These are phyloP conservation scores for Komagataella populi DNA, from an alignment of 805 yeast genomes.

Conservation along the genomic window DNA sequence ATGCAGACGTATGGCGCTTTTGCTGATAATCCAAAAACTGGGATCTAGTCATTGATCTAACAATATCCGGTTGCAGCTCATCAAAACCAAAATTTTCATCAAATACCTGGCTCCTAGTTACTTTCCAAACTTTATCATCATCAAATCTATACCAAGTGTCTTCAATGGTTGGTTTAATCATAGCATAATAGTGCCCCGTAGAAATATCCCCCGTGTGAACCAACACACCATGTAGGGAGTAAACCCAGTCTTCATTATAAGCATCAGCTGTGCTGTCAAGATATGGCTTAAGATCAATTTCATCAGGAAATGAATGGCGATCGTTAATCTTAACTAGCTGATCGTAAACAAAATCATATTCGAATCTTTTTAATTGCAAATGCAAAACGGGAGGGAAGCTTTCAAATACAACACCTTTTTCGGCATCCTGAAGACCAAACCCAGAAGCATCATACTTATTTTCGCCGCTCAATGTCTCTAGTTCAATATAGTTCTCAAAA, in stretches of 20 bases:
- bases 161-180: slow-evolving; percentile 66
- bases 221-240: slow-evolving; percentile 82
- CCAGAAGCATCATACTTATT: slow-evolving; percentile 91
- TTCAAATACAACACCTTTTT: slow-evolving; percentile 88
- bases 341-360: slow-evolving; percentile 84
- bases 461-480: slow-evolving; percentile 85
- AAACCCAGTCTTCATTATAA: slow-evolving; percentile 51
- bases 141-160: slow-evolving; percentile 86
- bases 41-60: slow-evolving; percentile 36
- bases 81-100: slow-evolving; percentile 88
- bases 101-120: slow-evolving; percentile 71
- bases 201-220: slow-evolving; percentile 95
- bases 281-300: slow-evolving; percentile 68
- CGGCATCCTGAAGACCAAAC: slow-evolving; percentile 87
- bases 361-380: slow-evolving; percentile 86
- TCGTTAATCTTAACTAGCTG: slow-evolving; percentile 86
- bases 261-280: slow-evolving; percentile 42
- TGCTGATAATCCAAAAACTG: slow-evolving; percentile 53
- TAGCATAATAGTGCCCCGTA: slow-evolving; percentile 92
- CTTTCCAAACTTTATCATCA: slow-evolving; percentile 89
- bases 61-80: slow-evolving; percentile 31
- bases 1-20: slow-evolving; percentile 85
- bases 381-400: slow-evolving; percentile 88
- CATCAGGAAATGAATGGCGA: slow-evolving; percentile 76
- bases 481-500: slow-evolving; percentile 76